A percentile compares a stretch with the other conserved stretches of the same genome.
Evolutionary conservation across 2,329 filamentous ascomycete genomes (phyloP).

Genomic region (Curvularia verruculosa): DNA sequence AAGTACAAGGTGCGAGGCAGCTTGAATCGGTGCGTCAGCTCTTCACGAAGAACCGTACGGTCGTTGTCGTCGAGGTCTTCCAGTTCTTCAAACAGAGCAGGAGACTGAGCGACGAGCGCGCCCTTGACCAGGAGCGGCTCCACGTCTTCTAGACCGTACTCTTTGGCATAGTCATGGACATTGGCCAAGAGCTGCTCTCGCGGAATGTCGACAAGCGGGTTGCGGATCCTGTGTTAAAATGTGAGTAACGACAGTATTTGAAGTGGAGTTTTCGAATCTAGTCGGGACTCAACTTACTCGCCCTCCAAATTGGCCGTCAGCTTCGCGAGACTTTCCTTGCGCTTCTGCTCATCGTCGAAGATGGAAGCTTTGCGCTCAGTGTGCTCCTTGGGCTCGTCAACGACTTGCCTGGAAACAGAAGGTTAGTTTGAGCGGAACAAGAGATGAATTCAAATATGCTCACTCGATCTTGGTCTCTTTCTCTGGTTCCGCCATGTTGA

Average conservation of each 20-base stretch:
- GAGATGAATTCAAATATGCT: conserved; percentile 4
- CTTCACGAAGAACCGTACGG: conserved; percentile 63
- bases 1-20: conserved; percentile 65
- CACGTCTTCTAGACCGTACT: conserved; percentile 65
- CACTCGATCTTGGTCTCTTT: conserved; percentile 29
- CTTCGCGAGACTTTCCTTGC: conserved; percentile 30
- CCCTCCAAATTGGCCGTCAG: conserved; percentile 40
- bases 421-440: conserved; percentile 8
- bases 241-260: neutral
- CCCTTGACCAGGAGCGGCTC: conserved; percentile 60
- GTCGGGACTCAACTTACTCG: conserved; percentile 35
- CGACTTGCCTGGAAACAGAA: conserved; percentile 17
- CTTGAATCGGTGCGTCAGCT: conserved; percentile 68
- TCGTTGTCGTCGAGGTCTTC: conserved; percentile 67
- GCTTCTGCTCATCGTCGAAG: conserved; percentile 31
- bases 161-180: conserved; percentile 66
- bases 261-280: neutral
- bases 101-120: conserved; percentile 75
- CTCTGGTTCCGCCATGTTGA: conserved; percentile 20
- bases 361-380: conserved; percentile 28
- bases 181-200: conserved; percentile 59
- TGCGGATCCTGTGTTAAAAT: conserved; percentile 54
- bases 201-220: conserved; percentile 63
- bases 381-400: conserved; percentile 20
- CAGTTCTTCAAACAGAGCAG: conserved; percentile 66